Evolutionary conservation across 352 stramenopile genomes (phyloP), one percentile per base, ranked within the genome.

Genomic region (Globisporangium middletonii): DNA sequence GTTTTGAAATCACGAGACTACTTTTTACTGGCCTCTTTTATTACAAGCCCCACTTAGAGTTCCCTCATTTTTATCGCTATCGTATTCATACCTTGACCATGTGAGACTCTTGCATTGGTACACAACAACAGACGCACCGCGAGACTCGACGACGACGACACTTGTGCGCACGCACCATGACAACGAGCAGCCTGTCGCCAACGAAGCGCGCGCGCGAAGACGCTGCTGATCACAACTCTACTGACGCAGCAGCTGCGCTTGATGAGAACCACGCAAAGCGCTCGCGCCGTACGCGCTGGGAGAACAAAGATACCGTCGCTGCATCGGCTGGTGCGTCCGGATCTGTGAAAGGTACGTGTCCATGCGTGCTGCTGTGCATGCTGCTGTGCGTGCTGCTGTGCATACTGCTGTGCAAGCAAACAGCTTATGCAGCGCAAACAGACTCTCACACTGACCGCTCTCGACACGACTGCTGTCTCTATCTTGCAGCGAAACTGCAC

Each of bases 401-500:
- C 23, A 23, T 23, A 23, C 23, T 23, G 30, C 30, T 19, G 16
- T 9, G 18, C 18, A 27, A 18, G 7, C 4, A 47, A 3, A 8
- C 43, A 23, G 43, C 16, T 3, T 47, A 4, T 9, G n/a, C 16
- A 27, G 43, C 43, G 9, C 13, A 13, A 12, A 9, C 19, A 12
- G 3, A 15, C 43, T 3, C 19, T 15, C n/a, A 13, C 6, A 28
- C 6, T 26, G 9, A 12, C 45, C 9, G 13, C 26, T 15, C 18
- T 55, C 8, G 28, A 41, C 47, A 26, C 37, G 28, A 35, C 8
- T 47, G 7, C n/a, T 48, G 3, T 38, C 1, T 41, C 9, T 18
- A 9, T 12, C 9, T 30, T 3, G 2, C 19, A 65, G 59, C 43
- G 13, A 60, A 59, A 13, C 57, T 88, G 57, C 73, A 63, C 41